Percentiles rank a stretch among this genome's conserved stretches.
Evolutionary conservation across 2,329 filamentous ascomycete genomes (phyloP).

Genomic region (Aureobasidium sp.): DNA sequence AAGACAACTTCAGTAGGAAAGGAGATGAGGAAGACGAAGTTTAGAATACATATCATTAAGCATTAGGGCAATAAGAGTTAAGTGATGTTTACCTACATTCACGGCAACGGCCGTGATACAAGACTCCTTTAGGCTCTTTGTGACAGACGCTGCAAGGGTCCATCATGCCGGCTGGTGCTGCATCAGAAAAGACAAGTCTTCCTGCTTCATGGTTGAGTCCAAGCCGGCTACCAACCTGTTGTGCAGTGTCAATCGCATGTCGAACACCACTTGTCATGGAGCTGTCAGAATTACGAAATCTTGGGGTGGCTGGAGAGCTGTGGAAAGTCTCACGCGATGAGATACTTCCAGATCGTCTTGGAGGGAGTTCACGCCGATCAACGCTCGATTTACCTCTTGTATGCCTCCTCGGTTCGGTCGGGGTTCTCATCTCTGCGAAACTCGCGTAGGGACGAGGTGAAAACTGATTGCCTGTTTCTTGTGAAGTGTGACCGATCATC

Average conservation of each 20-base stretch:
- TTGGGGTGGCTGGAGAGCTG: not conserved
- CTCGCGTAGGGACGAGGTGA: not conserved
- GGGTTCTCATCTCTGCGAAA: not conserved
- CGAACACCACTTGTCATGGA: not conserved
- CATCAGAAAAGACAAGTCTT: not conserved
- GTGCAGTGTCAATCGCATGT: not conserved
- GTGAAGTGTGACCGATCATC: not conserved
- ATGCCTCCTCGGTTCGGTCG: too few relatives aligned
- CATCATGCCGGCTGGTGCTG: conserved; percentile 7
- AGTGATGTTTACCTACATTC: not conserved
- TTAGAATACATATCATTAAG: too few relatives aligned
- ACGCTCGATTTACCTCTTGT: not conserved
- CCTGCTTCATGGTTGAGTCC: not conserved
- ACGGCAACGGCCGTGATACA: not conserved
- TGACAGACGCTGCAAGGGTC: not conserved
- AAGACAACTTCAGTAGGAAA: too few relatives aligned
- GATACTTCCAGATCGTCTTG: not conserved
- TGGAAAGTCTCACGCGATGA: not conserved
- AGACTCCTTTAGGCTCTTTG: not conserved
- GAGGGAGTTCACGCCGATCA: not conserved
- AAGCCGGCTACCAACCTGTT: not conserved
- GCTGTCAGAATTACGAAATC: not conserved
- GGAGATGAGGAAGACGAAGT: too few relatives aligned
- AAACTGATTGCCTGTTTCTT: too few relatives aligned
- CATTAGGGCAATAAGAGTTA: not conserved